Evolutionary conservation across 2,329 filamentous ascomycete genomes (phyloP).

Genomic region (Aspergillus sp.): DNA sequence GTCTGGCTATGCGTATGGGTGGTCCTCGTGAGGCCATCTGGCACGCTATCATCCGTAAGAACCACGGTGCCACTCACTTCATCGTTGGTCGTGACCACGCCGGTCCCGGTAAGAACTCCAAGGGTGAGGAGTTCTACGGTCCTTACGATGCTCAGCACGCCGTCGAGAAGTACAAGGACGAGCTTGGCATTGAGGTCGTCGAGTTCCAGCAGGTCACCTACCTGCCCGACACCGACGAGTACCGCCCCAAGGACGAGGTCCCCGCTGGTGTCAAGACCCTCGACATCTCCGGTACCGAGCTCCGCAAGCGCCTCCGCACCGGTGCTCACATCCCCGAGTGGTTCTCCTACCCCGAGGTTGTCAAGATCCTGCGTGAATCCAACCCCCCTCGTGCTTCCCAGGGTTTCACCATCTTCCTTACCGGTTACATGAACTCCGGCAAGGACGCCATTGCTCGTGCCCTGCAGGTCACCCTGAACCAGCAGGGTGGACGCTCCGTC

Average conservation of each 20-base stretch:
- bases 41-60: conserved; percentile 99
- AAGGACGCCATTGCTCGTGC: conserved; percentile 97
- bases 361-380: conserved; percentile 92
- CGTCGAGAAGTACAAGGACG: conserved; percentile 92
- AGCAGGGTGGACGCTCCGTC: conserved; percentile 93
- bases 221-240: conserved; percentile 95
- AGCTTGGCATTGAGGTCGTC: conserved; percentile 98
- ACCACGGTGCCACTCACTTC: conserved; percentile 98
- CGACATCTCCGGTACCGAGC: conserved; percentile 86
- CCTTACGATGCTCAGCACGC: conserved; percentile 96
- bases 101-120: conserved; percentile 96
- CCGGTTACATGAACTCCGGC: conserved; percentile 92
- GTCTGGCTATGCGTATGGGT: conserved; percentile 98
- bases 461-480: conserved; percentile 94
- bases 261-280: conserved; percentile 78
- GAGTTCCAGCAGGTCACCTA: conserved; percentile 99
- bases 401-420: conserved; percentile 98
- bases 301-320: conserved; percentile 85
- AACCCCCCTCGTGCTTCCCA: conserved; percentile 88
- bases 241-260: conserved; percentile 90
- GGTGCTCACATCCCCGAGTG: conserved; percentile 96
- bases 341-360: conserved; percentile 99
- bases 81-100: conserved; percentile 98
- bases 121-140: conserved; percentile 95
- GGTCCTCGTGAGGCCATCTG: conserved; percentile 97